phyloP scores from a whole-genome alignment of 805 yeast genomes.

The Jamesozyma rosinii region DNA sequence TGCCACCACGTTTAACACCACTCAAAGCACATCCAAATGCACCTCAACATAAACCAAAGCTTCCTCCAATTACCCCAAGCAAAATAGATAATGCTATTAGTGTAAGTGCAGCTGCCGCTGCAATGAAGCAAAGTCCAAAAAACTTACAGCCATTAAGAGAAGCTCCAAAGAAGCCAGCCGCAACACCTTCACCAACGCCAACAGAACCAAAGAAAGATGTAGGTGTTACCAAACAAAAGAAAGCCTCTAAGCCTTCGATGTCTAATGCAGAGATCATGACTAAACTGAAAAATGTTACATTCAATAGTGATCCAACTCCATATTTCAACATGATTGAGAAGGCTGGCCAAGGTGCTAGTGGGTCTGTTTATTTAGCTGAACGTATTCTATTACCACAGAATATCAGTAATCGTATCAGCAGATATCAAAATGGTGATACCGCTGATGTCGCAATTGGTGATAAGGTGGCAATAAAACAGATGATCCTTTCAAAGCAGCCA shows the following conservation, averaged over 20 bases:
- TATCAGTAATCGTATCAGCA: conserved; percentile 7
- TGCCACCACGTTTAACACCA: neutral
- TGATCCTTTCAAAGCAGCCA: conserved; percentile 85
- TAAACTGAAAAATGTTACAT: conserved; percentile 72
- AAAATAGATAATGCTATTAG: conserved; percentile 1
- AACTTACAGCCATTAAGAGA: conserved; percentile 17
- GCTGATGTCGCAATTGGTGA: conserved; percentile 35
- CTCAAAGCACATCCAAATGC: neutral
- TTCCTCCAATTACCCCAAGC: conserved; percentile 18
- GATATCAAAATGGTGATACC: conserved; percentile 11
- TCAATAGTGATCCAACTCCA: conserved; percentile 77
- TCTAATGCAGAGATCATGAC: conserved; percentile 84
- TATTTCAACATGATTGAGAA: conserved; percentile 66
- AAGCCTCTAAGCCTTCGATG: conserved; percentile 52
- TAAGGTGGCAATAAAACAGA: conserved; percentile 92
- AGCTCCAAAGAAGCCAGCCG: conserved; percentile 27
- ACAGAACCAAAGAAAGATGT: conserved; percentile 19
- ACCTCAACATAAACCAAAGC: conserved; percentile 5
- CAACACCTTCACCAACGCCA: neutral
- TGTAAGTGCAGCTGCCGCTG: conserved; percentile 25
- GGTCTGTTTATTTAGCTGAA: conserved; percentile 84
- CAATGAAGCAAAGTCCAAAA: conserved; percentile 17
- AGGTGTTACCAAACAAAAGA: conserved; percentile 32
- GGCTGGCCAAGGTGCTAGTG: conserved; percentile 97
- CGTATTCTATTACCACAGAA: conserved; percentile 38